phyloP scores from a whole-genome alignment of 768 basidiomycete genomes.

The Coprinopsis sp. region DNA sequence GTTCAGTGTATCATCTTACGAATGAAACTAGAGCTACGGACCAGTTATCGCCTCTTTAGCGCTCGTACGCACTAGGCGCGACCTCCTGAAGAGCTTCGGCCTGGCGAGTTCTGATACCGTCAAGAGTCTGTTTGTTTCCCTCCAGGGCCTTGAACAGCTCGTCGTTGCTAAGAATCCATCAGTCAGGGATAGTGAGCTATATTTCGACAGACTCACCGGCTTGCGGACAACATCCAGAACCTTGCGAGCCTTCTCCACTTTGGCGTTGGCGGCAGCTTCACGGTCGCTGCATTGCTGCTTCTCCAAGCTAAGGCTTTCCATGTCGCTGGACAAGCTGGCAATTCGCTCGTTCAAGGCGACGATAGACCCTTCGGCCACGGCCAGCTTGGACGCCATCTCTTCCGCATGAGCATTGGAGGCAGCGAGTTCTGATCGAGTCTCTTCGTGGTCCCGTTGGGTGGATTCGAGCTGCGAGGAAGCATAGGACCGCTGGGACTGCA shows the following conservation, averaged over 20 bases:
- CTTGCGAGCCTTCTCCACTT: neutral
- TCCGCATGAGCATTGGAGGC: neutral
- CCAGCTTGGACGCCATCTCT: neutral
- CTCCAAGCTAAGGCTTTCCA: neutral
- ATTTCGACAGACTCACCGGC: neutral
- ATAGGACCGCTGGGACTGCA: neutral
- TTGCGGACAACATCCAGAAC: neutral
- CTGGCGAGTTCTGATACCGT: too few relatives aligned
- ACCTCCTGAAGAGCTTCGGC: too few relatives aligned
- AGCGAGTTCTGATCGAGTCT: neutral
- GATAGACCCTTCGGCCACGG: neutral
- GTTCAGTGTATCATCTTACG: neutral
- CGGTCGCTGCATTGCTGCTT: neutral
- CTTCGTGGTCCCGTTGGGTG: neutral
- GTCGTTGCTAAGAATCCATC: neutral
- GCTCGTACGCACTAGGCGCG: too few relatives aligned
- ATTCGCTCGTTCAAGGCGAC: neutral
- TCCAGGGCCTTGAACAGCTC: neutral
- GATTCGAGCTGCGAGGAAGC: neutral
- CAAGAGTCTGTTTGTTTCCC: too few relatives aligned
- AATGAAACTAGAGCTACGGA: too few relatives aligned
- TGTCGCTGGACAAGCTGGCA: neutral
- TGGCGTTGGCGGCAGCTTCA: neutral
- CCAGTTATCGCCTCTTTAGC: too few relatives aligned
- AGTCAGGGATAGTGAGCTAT: neutral